Evolutionary conservation across 2,329 filamentous ascomycete genomes (phyloP).

Genomic region (Alternaria gaisen): DNA sequence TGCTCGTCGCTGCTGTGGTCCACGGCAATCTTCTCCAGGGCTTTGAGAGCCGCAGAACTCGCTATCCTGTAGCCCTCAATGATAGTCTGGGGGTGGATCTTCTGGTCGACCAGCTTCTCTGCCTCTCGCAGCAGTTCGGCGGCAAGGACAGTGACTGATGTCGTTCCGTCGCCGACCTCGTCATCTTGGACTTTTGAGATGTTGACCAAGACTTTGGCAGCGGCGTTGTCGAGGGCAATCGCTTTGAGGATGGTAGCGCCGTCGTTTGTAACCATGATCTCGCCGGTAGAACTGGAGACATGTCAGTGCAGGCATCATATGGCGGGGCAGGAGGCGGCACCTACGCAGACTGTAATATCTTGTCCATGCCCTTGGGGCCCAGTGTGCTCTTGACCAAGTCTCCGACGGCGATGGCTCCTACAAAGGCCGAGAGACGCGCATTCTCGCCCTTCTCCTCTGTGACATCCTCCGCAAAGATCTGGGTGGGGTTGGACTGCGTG

Average conservation of each 20-base stretch:
- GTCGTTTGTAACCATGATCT: constrained; percentile 99
- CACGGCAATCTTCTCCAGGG: constrained; percentile 83
- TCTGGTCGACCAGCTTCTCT: constrained; percentile 96
- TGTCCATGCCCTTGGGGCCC: constrained; percentile 98
- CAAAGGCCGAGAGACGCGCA: constrained; percentile 97
- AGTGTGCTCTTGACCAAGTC: constrained; percentile 97
- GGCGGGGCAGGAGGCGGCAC: constrained; percentile 48
- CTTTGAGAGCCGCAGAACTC: constrained; percentile 83
- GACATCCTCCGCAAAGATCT: constrained; percentile 97
- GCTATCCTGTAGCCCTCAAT: constrained; percentile 99
- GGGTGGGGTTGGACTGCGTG: constrained; percentile 75
- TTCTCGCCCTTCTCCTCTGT: constrained; percentile 99
- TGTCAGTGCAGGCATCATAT: constrained; percentile 32
- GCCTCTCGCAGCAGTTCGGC: constrained; percentile 95
- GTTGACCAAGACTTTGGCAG: constrained; percentile 97
- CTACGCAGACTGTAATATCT: constrained; percentile 94
- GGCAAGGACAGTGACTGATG: constrained; percentile 94
- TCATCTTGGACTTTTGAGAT: constrained; percentile 99
- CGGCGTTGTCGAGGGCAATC: constrained; percentile 97
- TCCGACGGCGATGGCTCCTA: constrained; percentile 96
- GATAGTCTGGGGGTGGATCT: constrained; percentile 99
- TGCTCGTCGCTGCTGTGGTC: constrained; percentile 86
- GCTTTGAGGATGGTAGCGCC: constrained; percentile 98
- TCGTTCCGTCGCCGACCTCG: constrained; percentile 97
- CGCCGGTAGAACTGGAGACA: constrained; percentile 78